Base-by-base conservation (phyloP, 129 eudicot species). In the Tagetes erecta region DNA sequence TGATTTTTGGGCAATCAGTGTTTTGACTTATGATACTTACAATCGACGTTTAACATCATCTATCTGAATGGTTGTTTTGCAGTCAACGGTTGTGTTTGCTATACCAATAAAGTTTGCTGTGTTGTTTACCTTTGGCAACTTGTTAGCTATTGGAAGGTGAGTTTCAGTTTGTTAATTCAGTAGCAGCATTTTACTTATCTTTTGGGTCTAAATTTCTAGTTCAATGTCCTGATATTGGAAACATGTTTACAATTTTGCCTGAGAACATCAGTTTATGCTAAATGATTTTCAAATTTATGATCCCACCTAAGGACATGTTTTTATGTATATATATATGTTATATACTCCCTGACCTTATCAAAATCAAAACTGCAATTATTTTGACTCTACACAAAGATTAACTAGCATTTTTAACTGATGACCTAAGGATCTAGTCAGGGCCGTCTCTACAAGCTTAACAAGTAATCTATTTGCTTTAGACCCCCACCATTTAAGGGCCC, bases 121-220 rank as follows among this genome's bases (percentile, higher is more conserved):
- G 50, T 76, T 94, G 8, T 94, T 94, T 76, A 94, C 97, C 62
- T 86, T 94, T 72, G 99, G 96, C 75, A 94, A 94, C 82, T 5
- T 91, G 82, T 42, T 94, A 80, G 91, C 99, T 50, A 82, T 94
- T 85, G 99, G 99, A 87, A 94, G 97, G 98, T 92, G 70, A 50
- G 85, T 41, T 58, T 20, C 58, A 38, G 2, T 57, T 55, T 56
- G 42, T 64, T 4, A 46, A 10, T 38, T 35, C 51, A 13, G 11
- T 78, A 65, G 14, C 33, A 65, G 14, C 33, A 52, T n/a, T 71
- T 50, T 10, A 51, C 3, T 40, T 50, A 51, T 38, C 14, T 62
- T n/a, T 62, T 38, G 27, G 49, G 20, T 0, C 35, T 60, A 20
- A 3, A 30, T 70, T 46, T 70, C 36, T 59, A 59, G 1, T 68